Evolutionary conservation across 2,329 filamentous ascomycete genomes (phyloP).

Genomic region (Aureobasidium uvarum): DNA sequence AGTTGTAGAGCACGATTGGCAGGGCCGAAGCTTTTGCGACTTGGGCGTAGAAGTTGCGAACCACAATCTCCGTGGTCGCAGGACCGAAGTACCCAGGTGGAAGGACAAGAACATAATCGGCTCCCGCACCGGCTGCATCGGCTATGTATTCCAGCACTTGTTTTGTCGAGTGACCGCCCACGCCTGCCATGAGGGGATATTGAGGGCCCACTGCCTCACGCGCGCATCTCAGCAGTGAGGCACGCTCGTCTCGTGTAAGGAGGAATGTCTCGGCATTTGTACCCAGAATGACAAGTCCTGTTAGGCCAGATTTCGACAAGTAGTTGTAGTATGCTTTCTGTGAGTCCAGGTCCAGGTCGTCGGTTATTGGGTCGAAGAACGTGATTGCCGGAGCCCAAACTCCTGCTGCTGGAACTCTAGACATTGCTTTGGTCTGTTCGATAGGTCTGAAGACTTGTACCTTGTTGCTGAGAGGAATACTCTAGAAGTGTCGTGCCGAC

Average conservation of each 20-base stretch:
- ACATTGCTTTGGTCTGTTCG: not conserved
- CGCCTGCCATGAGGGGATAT: constrained; percentile 48
- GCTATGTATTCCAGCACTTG: constrained; percentile 47
- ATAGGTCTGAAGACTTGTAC: not conserved
- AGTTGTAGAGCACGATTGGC: constrained; percentile 70
- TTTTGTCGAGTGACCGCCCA: constrained; percentile 45
- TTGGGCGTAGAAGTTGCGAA: constrained; percentile 46
- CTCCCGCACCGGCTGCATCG: constrained; percentile 45
- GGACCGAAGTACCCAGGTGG: constrained; percentile 49
- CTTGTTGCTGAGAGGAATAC: not conserved
- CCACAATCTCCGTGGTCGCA: constrained; percentile 44
- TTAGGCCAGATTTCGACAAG: constrained; percentile 45
- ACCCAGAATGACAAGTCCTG: constrained; percentile 49
- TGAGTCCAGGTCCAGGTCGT: constrained; percentile 44
- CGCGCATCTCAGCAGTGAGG: constrained; percentile 38
- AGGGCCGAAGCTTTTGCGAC: constrained; percentile 60
- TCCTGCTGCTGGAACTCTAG: constrained; percentile 29
- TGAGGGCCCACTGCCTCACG: constrained; percentile 44
- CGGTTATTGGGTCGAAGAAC: constrained; percentile 45
- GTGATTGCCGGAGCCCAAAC: constrained; percentile 46
- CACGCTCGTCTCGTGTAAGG: constrained; percentile 47
- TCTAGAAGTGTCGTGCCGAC: not conserved
- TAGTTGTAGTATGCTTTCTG: constrained; percentile 48
- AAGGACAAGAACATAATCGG: constrained; percentile 46
- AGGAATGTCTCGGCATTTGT: constrained; percentile 51